phyloP scores from a whole-genome alignment of 2,329 filamentous ascomycete species.

The Podosphaera fusca region DNA sequence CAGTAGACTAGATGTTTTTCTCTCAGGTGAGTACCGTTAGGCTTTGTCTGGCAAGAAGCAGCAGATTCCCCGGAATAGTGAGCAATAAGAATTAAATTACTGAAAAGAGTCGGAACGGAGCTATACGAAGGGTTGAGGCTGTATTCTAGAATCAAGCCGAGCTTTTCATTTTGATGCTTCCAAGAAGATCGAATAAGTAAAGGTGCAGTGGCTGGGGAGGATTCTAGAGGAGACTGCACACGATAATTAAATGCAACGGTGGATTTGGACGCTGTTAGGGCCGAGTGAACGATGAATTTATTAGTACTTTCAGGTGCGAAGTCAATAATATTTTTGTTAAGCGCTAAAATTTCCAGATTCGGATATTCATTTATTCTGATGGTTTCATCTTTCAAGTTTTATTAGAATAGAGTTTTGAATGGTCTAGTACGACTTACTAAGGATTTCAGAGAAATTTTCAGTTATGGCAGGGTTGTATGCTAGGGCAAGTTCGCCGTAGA shows the following conservation, averaged over 20 bases:
- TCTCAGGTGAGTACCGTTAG: constrained; percentile 53
- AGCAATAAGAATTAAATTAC: constrained; percentile 53
- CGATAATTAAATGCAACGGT: constrained; percentile 83
- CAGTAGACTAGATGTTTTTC: constrained; percentile 62
- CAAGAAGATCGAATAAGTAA: constrained; percentile 40
- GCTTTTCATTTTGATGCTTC: constrained; percentile 66
- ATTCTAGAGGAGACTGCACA: constrained; percentile 43
- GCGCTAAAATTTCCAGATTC: constrained; percentile 74
- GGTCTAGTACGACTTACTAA: constrained; percentile 19
- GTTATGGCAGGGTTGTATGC: constrained; percentile 37
- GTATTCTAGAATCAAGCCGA: constrained; percentile 71
- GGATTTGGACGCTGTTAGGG: constrained; percentile 42
- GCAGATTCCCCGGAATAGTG: constrained; percentile 46
- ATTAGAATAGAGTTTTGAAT: constrained; percentile 6
- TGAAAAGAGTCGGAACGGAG: constrained; percentile 30
- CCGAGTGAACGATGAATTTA: constrained; percentile 56
- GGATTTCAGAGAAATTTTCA: constrained; percentile 19
- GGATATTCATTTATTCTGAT: constrained; percentile 76
- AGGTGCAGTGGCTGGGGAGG: constrained; percentile 31
- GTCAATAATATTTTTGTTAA: constrained; percentile 75
- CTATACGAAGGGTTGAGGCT: constrained; percentile 44
- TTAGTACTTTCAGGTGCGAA: constrained; percentile 46
- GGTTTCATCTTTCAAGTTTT: constrained; percentile 29
- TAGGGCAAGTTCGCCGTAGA: constrained; percentile 76
- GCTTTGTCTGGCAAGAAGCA: constrained; percentile 51